phyloP scores from a whole-genome alignment of 2,329 filamentous ascomycete species.

The Fusarium aywerte region DNA sequence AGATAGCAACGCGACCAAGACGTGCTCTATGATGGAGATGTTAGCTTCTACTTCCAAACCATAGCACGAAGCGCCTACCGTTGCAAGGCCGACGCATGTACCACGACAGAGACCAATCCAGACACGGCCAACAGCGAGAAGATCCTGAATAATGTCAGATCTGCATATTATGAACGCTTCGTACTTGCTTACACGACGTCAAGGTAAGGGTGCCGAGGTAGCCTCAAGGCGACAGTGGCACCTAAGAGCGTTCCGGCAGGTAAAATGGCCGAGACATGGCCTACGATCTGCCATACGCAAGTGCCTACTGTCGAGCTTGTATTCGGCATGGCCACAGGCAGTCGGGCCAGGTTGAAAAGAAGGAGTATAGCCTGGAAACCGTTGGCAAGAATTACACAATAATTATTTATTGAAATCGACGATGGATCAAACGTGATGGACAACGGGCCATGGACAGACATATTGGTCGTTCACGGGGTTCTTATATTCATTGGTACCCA shows the following conservation, averaged over 20 bases:
- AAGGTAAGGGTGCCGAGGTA: conserved; percentile 22
- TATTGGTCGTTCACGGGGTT: conserved; percentile 1
- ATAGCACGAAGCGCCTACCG: conserved; percentile 27
- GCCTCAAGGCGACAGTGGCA: conserved; percentile 26
- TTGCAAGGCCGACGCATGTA: conserved; percentile 26
- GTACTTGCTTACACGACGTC: conserved; percentile 32
- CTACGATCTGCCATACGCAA: not conserved
- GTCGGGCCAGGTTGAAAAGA: not conserved
- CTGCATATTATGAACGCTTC: not conserved
- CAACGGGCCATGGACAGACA: not conserved
- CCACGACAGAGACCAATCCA: conserved; percentile 22
- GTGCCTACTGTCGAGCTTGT: not conserved
- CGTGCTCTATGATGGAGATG: conserved; percentile 26
- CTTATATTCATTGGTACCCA: conserved; percentile 22
- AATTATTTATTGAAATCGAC: not conserved
- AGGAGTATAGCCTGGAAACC: not conserved
- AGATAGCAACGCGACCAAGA: conserved; percentile 20
- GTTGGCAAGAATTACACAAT: not conserved
- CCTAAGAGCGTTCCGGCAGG: conserved; percentile 33
- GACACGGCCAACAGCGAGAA: conserved; percentile 25
- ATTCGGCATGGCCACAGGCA: conserved; percentile 5
- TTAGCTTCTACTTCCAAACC: conserved; percentile 26
- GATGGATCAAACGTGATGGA: not conserved
- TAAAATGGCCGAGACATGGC: conserved; percentile 14
- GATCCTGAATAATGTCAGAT: conserved; percentile 31